phyloP scores from a whole-genome alignment of 1,284 basidiomycete genomes.

The Ganoderma lucidum region DNA sequence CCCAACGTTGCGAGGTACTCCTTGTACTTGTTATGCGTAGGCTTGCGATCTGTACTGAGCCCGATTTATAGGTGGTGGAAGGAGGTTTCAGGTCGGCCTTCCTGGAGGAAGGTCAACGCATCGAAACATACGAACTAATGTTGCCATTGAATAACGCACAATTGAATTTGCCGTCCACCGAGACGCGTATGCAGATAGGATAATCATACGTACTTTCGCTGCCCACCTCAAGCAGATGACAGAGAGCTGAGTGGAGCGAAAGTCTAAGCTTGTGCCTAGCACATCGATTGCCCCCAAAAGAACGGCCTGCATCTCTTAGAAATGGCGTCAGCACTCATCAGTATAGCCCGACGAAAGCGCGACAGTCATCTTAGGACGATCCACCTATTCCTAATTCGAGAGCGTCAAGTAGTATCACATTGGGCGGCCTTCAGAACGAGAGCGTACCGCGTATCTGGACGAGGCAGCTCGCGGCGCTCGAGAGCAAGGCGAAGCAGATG shows the following conservation, averaged over 20 bases:
- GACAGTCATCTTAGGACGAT: too few relatives aligned
- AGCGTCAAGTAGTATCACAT: neutral
- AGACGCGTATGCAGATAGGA: neutral
- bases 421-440: neutral
- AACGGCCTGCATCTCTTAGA: too few relatives aligned
- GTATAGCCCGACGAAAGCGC: too few relatives aligned
- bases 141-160: neutral
- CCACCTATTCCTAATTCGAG: neutral
- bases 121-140: neutral
- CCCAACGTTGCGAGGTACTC: conserved; percentile 43
- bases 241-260: neutral
- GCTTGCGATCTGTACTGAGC: neutral
- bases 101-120: conserved; percentile 46
- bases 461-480: neutral
- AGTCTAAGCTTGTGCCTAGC: too few relatives aligned
- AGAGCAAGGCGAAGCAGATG: neutral
- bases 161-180: neutral
- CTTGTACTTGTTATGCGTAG: neutral
- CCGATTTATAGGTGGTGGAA: conserved; percentile 45
- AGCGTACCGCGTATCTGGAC: neutral
- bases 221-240: neutral
- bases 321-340: too few relatives aligned
- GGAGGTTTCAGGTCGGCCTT: conserved; percentile 42
- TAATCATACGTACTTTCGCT: neutral
- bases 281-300: too few relatives aligned